phyloP scores from a whole-genome alignment of 176 grass and related monocot genomes.

The Eragrostis nindensis region DNA sequence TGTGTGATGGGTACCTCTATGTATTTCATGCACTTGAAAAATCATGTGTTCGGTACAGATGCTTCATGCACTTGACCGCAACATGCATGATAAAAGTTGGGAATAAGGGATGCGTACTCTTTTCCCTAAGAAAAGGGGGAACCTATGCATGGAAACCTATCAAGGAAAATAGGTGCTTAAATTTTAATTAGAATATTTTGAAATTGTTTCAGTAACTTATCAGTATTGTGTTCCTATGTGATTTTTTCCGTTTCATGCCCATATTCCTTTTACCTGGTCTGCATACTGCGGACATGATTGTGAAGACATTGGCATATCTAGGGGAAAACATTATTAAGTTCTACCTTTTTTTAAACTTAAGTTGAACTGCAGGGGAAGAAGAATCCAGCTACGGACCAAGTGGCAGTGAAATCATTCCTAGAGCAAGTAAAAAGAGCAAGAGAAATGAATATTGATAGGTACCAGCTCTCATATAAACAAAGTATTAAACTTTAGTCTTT shows the following conservation, averaged over 20 bases:
- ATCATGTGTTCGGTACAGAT: neutral
- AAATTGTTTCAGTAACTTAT: neutral
- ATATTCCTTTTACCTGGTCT: slow-evolving; percentile 8
- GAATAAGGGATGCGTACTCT: neutral
- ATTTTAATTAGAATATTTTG: neutral
- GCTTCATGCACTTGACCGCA: neutral
- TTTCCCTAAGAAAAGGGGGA: neutral
- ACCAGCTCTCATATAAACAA: neutral
- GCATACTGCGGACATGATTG: neutral
- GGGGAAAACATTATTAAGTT: neutral
- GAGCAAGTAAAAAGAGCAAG: slow-evolving; percentile 58
- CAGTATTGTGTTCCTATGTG: neutral
- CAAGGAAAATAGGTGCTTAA: neutral
- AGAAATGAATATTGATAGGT: slow-evolving; percentile 95
- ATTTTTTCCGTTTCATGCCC: neutral
- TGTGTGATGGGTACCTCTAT: neutral
- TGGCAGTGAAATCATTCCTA: slow-evolving; percentile 77
- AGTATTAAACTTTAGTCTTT: neutral
- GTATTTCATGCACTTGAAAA: neutral
- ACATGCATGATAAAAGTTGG: neutral
- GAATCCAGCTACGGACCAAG: slow-evolving; percentile 79
- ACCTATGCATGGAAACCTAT: neutral
- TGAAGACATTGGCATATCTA: neutral
- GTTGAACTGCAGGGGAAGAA: slow-evolving; percentile 87
- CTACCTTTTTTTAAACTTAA: slow-evolving; percentile 11